Percentiles rank a stretch among this genome's conserved stretches.
phyloP scores from a whole-genome alignment of 257 asterid species.

The Thymus mandschuricus region DNA sequence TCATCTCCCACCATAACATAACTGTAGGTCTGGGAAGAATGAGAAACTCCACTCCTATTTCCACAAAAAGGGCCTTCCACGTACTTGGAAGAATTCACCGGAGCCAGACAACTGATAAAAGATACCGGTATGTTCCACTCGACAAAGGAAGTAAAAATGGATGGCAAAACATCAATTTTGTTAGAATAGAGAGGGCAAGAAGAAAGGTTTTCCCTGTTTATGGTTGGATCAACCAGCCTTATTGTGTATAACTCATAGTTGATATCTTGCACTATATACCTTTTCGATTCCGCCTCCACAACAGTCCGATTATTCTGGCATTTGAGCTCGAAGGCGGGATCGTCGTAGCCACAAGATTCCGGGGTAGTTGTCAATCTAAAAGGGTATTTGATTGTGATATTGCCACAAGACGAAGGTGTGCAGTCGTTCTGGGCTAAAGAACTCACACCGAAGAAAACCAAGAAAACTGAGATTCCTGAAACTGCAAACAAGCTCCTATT shows the following conservation, averaged over 20 bases:
- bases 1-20: slow-evolving; percentile 35
- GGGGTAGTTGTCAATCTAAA: slow-evolving; percentile 37
- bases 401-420: slow-evolving; percentile 50
- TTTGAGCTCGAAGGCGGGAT: slow-evolving; percentile 37
- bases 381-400: slow-evolving; percentile 46
- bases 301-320: slow-evolving; percentile 48
- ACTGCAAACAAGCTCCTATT: background rate
- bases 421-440: slow-evolving; percentile 44
- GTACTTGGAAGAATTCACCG: slow-evolving; percentile 36
- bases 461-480: slow-evolving; percentile 31
- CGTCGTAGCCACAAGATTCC: slow-evolving; percentile 39
- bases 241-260: slow-evolving; percentile 38
- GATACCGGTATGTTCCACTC: slow-evolving; percentile 22
- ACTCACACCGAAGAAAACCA: slow-evolving; percentile 27
- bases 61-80: slow-evolving; percentile 50
- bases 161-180: slow-evolving; percentile 36
- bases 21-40: slow-evolving; percentile 37
- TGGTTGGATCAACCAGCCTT: slow-evolving; percentile 46
- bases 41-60: slow-evolving; percentile 33
- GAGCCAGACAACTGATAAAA: slow-evolving; percentile 41
- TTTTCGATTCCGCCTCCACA: slow-evolving; percentile 25
- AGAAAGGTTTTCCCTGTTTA: slow-evolving; percentile 35
- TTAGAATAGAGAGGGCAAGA: slow-evolving; percentile 41
- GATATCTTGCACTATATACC: slow-evolving; percentile 41
- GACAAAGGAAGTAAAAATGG: slow-evolving; percentile 3